Percentiles rank a stretch among this genome's conserved stretches.
These are phyloP conservation scores for Endoconidiophora polonica DNA, from an alignment of 2,329 filamentous ascomycete species.

Conservation along the genomic window DNA sequence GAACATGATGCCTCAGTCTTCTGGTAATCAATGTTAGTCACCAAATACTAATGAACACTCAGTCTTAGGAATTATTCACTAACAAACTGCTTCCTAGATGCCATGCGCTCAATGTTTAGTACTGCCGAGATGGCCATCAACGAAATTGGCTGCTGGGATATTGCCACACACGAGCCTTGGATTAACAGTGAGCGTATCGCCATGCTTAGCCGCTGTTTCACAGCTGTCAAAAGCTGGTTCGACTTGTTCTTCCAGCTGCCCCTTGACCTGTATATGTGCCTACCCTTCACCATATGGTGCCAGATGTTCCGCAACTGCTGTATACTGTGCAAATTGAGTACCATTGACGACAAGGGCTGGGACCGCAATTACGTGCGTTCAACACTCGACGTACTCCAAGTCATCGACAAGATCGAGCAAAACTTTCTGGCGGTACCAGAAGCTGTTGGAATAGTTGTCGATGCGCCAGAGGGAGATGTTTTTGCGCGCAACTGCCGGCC, in stretches of 20 bases:
- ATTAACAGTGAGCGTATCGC: constrained; percentile 9
- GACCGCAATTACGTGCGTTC: constrained; percentile 5
- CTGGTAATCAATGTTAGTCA: constrained; percentile 8
- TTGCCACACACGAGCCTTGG: constrained; percentile 1
- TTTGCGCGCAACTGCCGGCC: constrained; percentile 10
- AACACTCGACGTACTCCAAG: constrained; percentile 6
- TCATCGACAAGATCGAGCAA: constrained; percentile 4
- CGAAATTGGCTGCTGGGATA: constrained; percentile 11
- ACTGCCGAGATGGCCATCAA: constrained; percentile 11
- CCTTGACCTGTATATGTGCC: constrained; percentile 2
- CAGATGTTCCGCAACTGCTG: constrained; percentile 11
- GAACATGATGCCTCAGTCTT: neutral
- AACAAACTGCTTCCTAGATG: neutral
- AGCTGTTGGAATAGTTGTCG: constrained; percentile 6
- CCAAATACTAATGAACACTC: neutral
- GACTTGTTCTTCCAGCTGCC: constrained; percentile 7
- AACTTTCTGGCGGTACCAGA: neutral
- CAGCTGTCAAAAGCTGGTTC: constrained; percentile 6
- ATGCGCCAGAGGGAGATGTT: constrained; percentile 2
- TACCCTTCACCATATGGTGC: constrained; percentile 12
- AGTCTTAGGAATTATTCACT: too few relatives aligned
- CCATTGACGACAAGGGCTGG: constrained; percentile 10
- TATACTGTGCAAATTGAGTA: constrained; percentile 10
- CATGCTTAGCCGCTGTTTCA: constrained; percentile 9
- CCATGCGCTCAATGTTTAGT: constrained; percentile 2